These are phyloP conservation scores for Suhomyces kilbournensis DNA, from an alignment of 805 yeast species.

Conservation along the genomic window DNA sequence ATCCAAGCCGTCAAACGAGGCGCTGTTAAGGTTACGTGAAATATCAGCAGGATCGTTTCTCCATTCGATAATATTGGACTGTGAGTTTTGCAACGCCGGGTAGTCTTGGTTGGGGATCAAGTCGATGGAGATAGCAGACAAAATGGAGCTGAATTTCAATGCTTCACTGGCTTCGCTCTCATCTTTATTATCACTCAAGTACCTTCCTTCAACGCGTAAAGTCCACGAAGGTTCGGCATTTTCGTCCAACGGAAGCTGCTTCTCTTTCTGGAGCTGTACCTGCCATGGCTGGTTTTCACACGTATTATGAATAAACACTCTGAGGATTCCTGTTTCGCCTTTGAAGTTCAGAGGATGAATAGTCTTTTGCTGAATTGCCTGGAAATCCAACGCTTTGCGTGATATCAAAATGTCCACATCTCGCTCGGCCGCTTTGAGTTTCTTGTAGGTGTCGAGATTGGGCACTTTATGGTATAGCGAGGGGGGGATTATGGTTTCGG, in stretches of 20 bases:
- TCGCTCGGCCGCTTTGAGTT: slow-evolving; percentile 76
- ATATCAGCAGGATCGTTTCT: slow-evolving; percentile 54
- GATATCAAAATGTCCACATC: slow-evolving; percentile 76
- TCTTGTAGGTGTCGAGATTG: slow-evolving; percentile 68
- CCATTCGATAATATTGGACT: slow-evolving; percentile 75
- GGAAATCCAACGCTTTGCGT: slow-evolving; percentile 81
- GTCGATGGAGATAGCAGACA: slow-evolving; percentile 84
- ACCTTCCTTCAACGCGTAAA: slow-evolving; percentile 81
- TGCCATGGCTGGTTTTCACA: slow-evolving; percentile 88
- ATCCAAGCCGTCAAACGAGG: slow-evolving; percentile 80
- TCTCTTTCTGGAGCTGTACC: slow-evolving; percentile 25
- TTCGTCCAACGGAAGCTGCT: slow-evolving; percentile 14
- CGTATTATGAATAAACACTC: slow-evolving; percentile 80
- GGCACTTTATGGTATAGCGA: slow-evolving; percentile 48
- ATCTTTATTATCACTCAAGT: slow-evolving; percentile 52
- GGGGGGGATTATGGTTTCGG: slow-evolving; percentile 39
- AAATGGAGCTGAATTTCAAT: slow-evolving; percentile 70
- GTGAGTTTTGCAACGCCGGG: slow-evolving; percentile 29
- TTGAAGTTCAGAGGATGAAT: slow-evolving; percentile 35
- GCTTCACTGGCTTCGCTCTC: slow-evolving; percentile 20
- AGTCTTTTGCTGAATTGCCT: slow-evolving; percentile 52
- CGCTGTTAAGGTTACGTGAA: slow-evolving; percentile 22
- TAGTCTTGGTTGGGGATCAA: slow-evolving; percentile 45
- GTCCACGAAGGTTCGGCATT: slow-evolving; percentile 66
- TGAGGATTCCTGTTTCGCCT: slow-evolving; percentile 56